Percentiles rank a stretch among this genome's conserved stretches.
These are phyloP conservation scores for Byssoonygena ceratinophila DNA, from an alignment of 2,329 filamentous ascomycete species.

Conservation along the genomic window DNA sequence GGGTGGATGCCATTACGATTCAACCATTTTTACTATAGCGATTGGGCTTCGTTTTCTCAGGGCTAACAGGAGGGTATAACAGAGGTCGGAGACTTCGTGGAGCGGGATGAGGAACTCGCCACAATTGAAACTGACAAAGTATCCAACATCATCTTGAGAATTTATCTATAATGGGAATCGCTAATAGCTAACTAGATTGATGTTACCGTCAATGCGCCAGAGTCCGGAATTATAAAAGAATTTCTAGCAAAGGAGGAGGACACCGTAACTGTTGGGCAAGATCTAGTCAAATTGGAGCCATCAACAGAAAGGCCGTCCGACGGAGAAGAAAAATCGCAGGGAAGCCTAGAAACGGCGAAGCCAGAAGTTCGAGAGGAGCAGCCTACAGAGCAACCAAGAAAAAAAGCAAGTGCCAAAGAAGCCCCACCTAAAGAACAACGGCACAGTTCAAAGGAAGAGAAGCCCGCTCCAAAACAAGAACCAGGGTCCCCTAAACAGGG, in stretches of 20 bases:
- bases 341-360: conserved; percentile 23
- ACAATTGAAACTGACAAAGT: conserved; percentile 99
- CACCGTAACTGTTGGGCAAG: conserved; percentile 88
- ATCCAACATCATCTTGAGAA: conserved; percentile 20
- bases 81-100: conserved; percentile 84
- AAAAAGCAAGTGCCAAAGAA: conserved; percentile 28
- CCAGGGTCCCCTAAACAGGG: conserved; percentile 13
- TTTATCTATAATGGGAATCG: not conserved
- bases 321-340: conserved; percentile 1
- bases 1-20: too few species aligned
- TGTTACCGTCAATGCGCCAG: conserved; percentile 87
- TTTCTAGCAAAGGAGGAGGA: conserved; percentile 87
- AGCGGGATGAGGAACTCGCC: conserved; percentile 93
- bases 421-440: conserved; percentile 14
- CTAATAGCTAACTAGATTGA: conserved; percentile 57
- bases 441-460: not conserved
- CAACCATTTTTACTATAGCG: not conserved
- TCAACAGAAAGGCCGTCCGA: conserved; percentile 41
- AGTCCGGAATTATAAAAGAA: conserved; percentile 83
- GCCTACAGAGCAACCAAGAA: conserved; percentile 27
- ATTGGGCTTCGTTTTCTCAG: not conserved
- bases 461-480: conserved; percentile 7
- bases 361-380: conserved; percentile 17
- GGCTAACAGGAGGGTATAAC: conserved; percentile 1
- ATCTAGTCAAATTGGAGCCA: conserved; percentile 75